These are phyloP conservation scores for Dictyostelium citrinum DNA, from an alignment of 78 protist genomes.

Conservation along the genomic window DNA sequence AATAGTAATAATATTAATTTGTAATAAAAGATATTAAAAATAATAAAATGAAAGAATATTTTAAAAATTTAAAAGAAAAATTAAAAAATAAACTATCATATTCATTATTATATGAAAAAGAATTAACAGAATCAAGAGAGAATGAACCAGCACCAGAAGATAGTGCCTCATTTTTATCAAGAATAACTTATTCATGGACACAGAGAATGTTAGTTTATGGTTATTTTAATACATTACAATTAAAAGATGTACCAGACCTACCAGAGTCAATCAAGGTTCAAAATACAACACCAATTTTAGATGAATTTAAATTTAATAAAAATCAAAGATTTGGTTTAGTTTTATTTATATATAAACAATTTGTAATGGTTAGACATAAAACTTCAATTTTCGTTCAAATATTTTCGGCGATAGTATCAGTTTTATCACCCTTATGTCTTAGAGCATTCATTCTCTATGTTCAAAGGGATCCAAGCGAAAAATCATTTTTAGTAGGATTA, in stretches of 20 bases:
- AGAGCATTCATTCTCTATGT: neutral
- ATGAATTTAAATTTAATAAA: neutral
- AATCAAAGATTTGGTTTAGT: neutral
- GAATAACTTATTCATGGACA: neutral
- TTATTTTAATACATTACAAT: neutral
- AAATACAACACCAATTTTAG: neutral
- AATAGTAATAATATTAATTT: too few relatives aligned
- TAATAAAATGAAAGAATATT: neutral
- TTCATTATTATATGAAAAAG: neutral
- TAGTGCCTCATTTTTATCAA: neutral
- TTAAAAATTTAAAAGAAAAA: neutral
- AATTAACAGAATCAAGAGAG: neutral
- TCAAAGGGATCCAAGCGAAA: neutral
- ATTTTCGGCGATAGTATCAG: neutral
- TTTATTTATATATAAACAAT: neutral
- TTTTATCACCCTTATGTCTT: constrained; percentile 11
- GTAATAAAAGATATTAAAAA: too few relatives aligned
- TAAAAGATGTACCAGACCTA: constrained; percentile 3
- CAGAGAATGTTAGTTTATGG: constrained; percentile 19
- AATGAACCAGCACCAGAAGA: neutral
- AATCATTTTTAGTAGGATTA: neutral
- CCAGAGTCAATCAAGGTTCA: neutral
- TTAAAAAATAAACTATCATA: neutral
- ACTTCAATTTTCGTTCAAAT: neutral
- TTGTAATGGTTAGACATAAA: neutral